Evolutionary conservation across 1,284 basidiomycete species (phyloP).

Genomic region (Volvariella volvacea): DNA sequence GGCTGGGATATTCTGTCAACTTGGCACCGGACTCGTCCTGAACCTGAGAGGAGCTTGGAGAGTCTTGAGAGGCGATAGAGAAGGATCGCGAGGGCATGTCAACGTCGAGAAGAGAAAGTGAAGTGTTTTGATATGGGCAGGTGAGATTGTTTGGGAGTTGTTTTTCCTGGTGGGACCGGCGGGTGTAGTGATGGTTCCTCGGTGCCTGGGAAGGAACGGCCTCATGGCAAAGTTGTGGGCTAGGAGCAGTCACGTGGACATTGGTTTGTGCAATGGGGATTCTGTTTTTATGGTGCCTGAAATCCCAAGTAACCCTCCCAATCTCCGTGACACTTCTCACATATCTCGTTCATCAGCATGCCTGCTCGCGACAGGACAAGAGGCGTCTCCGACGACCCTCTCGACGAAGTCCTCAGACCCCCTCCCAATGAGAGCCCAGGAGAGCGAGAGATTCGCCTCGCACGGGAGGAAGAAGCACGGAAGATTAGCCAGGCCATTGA

Average conservation of each 20-base stretch:
- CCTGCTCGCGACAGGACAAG: constrained; percentile 13
- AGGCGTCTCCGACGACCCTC: constrained; percentile 45
- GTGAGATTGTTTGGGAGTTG: no score
- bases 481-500: constrained; percentile 61
- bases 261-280: background rate
- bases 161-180: background rate
- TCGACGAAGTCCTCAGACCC: constrained; percentile 54
- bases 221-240: constrained; percentile 4
- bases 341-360: constrained; percentile 19
- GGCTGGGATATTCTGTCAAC: no score
- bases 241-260: constrained; percentile 2
- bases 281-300: constrained; percentile 6
- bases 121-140: background rate
- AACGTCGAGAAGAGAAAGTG: background rate
- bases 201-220: constrained; percentile 16
- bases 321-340: constrained; percentile 12
- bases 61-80: no score
- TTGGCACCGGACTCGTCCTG: no score
- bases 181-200: constrained; percentile 18
- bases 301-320: constrained; percentile 1
- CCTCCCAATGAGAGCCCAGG: constrained; percentile 56
- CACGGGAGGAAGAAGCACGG: constrained; percentile 54
- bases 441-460: constrained; percentile 43
- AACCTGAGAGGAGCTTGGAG: no score
- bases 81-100: no score